These are phyloP conservation scores for Marchantia polymorpha DNA, from an alignment of 225 moss, liverwort and hornwort genomes.

Conservation along the genomic window DNA sequence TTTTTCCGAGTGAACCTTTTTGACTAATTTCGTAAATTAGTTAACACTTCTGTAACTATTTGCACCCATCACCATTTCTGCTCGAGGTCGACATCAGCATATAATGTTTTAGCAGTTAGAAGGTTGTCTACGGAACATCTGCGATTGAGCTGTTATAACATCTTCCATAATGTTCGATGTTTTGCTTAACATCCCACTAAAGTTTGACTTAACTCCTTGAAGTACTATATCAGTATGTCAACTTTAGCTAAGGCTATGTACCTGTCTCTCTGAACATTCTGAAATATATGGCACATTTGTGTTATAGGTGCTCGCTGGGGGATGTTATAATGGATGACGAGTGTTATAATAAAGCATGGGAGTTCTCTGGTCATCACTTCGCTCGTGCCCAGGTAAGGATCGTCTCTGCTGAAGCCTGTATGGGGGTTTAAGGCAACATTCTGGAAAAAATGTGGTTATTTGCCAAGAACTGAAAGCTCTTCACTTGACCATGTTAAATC, in stretches of 20 bases:
- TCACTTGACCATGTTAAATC: too few relatives aligned
- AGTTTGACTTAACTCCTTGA: too few relatives aligned
- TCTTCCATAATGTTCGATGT: background rate
- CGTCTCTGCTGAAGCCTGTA: background rate
- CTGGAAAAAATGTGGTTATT: too few relatives aligned
- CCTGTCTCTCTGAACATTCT: background rate
- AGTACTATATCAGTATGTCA: too few relatives aligned
- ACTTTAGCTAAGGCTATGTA: background rate
- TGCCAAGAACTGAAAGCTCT: too few relatives aligned
- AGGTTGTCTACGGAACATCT: background rate
- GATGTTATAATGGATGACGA: slow-evolving; percentile 87
- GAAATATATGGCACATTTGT: too few relatives aligned
- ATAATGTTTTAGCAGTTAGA: background rate
- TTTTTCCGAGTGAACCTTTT: too few relatives aligned
- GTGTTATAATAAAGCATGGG: slow-evolving; percentile 88
- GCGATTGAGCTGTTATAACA: background rate
- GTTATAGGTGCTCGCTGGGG: slow-evolving; percentile 82
- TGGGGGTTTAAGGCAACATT: background rate
- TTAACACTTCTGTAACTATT: too few relatives aligned
- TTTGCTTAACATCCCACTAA: too few relatives aligned
- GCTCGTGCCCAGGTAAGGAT: slow-evolving; percentile 81
- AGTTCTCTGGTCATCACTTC: slow-evolving; percentile 72
- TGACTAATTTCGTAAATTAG: too few relatives aligned
- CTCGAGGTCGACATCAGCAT: background rate
- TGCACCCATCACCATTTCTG: background rate